Base-by-base conservation (phyloP, 1,284 basidiomycete genomes). In the Fomes fomentarius region DNA sequence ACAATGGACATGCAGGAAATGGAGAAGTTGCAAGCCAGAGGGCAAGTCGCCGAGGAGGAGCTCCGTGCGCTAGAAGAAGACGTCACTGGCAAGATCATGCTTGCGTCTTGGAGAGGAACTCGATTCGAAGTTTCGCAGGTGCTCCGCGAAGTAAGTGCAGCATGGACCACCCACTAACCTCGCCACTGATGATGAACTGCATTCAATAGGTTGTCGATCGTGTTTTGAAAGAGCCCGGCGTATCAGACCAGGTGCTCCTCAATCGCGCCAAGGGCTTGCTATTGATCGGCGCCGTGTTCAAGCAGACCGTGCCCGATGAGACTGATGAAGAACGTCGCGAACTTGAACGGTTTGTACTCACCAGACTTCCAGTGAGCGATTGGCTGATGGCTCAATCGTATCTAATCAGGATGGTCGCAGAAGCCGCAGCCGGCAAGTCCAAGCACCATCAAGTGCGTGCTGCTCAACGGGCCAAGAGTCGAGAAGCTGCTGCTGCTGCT, bases 71-170 rank as follows among this genome's bases (percentile, higher is more conserved):
- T 99, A 41, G 96, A 98, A 70, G 88, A 92, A 78, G 97, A 99
- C 65, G 84, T 99, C 64, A 96, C 93, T 15, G 94, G 94, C 56
- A 98, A 96, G 88, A 93, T 96, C 70, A 83, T 98, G 73, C 83
- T 97, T 28, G 94, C 94, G 9, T 96, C 95, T 24, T 98, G 95
- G 95, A 85, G 93, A 56, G 95, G 94, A 14, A 95, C 94, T 1
- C 85, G 94, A 46, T 87, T 96, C 69, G 95, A 98, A 75, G 93
- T 96, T 25, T 85, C 88, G 35, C 91, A 91, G 69, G 93, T 94
- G 12, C 75, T 93, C 39, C 81, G 88, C 50, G 87, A 89, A 73
- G 87, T 84, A 58, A 46, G 69, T 56, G 34, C 2, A 37, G 14
- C 34, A 2, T 37, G 4, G 11, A 43, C 22, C 26, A 45, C 34